Evolutionary conservation across 2,329 filamentous ascomycete species (phyloP), one percentile per base, ranked within the genome.

Genomic region (Claviceps sp.): DNA sequence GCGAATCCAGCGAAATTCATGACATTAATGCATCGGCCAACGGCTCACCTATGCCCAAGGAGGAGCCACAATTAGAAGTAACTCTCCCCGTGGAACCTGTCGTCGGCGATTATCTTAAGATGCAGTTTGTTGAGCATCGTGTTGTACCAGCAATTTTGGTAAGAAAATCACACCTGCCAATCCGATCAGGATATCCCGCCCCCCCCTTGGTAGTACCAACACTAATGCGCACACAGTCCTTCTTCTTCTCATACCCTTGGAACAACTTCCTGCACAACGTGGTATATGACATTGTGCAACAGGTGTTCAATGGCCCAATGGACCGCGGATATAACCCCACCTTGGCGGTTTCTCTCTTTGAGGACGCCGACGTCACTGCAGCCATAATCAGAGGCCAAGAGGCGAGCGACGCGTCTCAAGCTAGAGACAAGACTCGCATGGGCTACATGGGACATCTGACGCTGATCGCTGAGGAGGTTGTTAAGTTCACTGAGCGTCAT

Each of bases 201-300:
- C 8, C 11, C 20, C 9, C 24, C 24, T 6, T n/a, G 16, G 20
- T 46, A n/a, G 6, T 30, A 6, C 22, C 42, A 16, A 47, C 34
- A 60, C 50, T 54, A 53, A 52, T 37, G 11, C 6, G 1, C 5
- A 2, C 7, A 5, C 57, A 94, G 88, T 87, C 89, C 53, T 97
- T 97, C 73, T 98, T 98, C 71, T 98, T 98, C 73, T 82, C 85
- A 54, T 98, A 97, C 63, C 91, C 93, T 1, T 98, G 93, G 93
- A 98, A 98, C 69, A 98, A 98, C 67, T 98, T 98, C 64, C 77
- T 98, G 45, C 93, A 98, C 70, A 98, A 98, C 63, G 93, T 98
- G 44, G 93, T 98, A 47, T 98, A 98, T 65, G 93, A 98, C 66
- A 90, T 98, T 62, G 88, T 98, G 44, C 93, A 98, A 67, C 93